These are phyloP conservation scores for Begonia masoniana DNA, from an alignment of 306 rosid species.

Conservation along the genomic window DNA sequence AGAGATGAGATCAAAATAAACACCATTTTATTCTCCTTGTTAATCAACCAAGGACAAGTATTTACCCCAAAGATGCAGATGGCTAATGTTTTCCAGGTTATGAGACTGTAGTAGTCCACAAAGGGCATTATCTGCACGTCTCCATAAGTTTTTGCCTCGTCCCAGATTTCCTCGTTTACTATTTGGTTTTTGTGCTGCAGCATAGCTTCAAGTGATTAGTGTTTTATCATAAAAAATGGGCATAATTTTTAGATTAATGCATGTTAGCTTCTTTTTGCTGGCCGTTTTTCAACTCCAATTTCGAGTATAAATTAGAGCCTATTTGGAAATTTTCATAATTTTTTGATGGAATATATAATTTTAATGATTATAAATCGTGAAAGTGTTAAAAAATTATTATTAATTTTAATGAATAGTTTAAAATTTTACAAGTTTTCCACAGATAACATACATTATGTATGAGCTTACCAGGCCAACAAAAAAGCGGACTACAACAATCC, in stretches of 20 bases:
- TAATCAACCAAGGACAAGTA: slow-evolving; percentile 16
- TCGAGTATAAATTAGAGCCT: too few species aligned
- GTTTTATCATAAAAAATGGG: not conserved
- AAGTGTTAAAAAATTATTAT: too few species aligned
- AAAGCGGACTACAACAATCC: slow-evolving; percentile 67
- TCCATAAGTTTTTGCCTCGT: slow-evolving; percentile 79
- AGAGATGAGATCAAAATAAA: slow-evolving; percentile 14
- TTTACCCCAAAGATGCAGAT: slow-evolving; percentile 93
- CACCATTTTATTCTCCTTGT: slow-evolving; percentile 11
- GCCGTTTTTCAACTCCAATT: too few species aligned
- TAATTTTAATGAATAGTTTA: too few species aligned
- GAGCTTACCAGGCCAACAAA: slow-evolving; percentile 93
- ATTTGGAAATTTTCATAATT: too few species aligned
- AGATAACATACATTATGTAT: too few species aligned
- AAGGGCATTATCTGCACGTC: slow-evolving; percentile 97
- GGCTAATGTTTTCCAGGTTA: slow-evolving; percentile 95
- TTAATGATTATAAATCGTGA: too few species aligned
- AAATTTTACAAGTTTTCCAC: too few species aligned
- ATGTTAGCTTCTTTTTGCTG: too few species aligned
- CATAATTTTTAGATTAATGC: too few species aligned
- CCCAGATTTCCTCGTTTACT: slow-evolving; percentile 94
- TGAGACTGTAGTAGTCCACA: slow-evolving; percentile 90
- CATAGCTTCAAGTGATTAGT: slow-evolving; percentile 18
- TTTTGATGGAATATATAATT: too few species aligned
- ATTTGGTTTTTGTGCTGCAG: slow-evolving; percentile 88